Percentiles rank a stretch among this genome's conserved stretches.
Evolutionary conservation across 805 yeast genomes (phyloP).

Genomic region (Jamesozyma hellenica): DNA sequence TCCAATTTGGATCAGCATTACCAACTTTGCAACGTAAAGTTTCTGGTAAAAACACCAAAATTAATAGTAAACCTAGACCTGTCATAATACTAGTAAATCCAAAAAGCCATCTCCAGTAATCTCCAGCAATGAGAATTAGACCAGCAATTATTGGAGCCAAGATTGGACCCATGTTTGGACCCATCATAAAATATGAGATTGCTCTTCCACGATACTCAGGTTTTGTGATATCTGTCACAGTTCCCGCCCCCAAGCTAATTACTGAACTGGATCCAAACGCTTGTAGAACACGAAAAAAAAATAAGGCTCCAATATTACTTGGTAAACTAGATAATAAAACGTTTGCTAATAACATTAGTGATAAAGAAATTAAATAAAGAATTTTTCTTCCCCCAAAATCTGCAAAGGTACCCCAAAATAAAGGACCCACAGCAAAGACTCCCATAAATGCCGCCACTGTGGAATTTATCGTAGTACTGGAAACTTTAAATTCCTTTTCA

Average conservation of each 20-base stretch:
- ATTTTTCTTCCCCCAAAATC: slow-evolving; percentile 59
- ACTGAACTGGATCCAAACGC: slow-evolving; percentile 83
- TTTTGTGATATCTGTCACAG: slow-evolving; percentile 65
- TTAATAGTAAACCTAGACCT: slow-evolving; percentile 41
- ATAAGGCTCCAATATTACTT: slow-evolving; percentile 57
- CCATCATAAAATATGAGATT: slow-evolving; percentile 76
- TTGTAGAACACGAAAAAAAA: slow-evolving; percentile 57
- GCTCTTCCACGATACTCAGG: slow-evolving; percentile 67
- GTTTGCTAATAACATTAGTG: slow-evolving; percentile 50
- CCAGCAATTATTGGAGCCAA: slow-evolving; percentile 82
- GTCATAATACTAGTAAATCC: slow-evolving; percentile 66
- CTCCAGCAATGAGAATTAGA: slow-evolving; percentile 53
- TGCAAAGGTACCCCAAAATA: slow-evolving; percentile 47
- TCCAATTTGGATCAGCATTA: slow-evolving; percentile 35
- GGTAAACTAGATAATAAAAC: slow-evolving; percentile 54
- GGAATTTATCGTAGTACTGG: slow-evolving; percentile 39
- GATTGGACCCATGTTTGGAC: slow-evolving; percentile 81
- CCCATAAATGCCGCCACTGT: slow-evolving; percentile 51
- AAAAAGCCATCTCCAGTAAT: slow-evolving; percentile 78
- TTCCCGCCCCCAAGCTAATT: slow-evolving; percentile 86
- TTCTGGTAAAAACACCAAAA: slow-evolving; percentile 63
- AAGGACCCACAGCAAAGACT: slow-evolving; percentile 45
- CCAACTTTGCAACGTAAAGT: slow-evolving; percentile 60
- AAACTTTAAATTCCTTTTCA: slow-evolving; percentile 32
- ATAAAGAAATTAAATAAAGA: slow-evolving; percentile 46